Percentiles rank a stretch among this genome's conserved stretches.
These are phyloP conservation scores for Leishmania arabica DNA, from an alignment of 208 protist genomes.

Conservation along the genomic window DNA sequence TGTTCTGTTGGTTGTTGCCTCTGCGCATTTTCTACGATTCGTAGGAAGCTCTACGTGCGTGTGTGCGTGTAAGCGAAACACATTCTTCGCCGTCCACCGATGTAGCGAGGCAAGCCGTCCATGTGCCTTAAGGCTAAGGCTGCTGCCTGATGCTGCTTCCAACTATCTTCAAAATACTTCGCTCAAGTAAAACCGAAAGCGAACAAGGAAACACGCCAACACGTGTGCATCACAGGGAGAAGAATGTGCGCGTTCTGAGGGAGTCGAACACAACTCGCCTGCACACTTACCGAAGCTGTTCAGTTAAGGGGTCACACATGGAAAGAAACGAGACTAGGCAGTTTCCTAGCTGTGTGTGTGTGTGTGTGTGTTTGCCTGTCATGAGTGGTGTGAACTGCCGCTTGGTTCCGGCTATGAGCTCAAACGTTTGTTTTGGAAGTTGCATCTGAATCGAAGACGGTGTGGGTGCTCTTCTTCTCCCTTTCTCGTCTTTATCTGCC, in stretches of 20 bases:
- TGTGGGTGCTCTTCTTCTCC: background rate
- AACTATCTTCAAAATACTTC: conserved; percentile 10
- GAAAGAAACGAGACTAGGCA: background rate
- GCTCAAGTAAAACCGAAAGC: conserved; percentile 4
- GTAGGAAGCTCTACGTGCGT: background rate
- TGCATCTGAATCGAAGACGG: background rate
- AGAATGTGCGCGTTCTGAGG: background rate
- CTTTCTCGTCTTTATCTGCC: background rate
- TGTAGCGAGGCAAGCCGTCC: background rate
- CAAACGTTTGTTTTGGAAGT: background rate
- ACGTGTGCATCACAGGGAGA: background rate
- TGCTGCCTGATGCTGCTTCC: background rate
- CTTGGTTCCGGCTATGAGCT: conserved; percentile 10
- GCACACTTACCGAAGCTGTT: background rate
- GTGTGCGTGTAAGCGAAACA: background rate
- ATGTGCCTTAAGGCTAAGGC: background rate
- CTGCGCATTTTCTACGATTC: background rate
- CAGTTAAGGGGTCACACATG: background rate
- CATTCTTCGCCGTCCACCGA: background rate
- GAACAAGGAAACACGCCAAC: background rate
- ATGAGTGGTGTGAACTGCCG: background rate
- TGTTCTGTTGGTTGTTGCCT: background rate
- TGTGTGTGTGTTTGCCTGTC: conserved; percentile 4
- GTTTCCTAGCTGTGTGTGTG: background rate
- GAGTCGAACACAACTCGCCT: background rate